A percentile compares a stretch with the other conserved stretches of the same genome.
Evolutionary conservation across 805 yeast species (phyloP).

Genomic region (Jamesozyma spencerorum): DNA sequence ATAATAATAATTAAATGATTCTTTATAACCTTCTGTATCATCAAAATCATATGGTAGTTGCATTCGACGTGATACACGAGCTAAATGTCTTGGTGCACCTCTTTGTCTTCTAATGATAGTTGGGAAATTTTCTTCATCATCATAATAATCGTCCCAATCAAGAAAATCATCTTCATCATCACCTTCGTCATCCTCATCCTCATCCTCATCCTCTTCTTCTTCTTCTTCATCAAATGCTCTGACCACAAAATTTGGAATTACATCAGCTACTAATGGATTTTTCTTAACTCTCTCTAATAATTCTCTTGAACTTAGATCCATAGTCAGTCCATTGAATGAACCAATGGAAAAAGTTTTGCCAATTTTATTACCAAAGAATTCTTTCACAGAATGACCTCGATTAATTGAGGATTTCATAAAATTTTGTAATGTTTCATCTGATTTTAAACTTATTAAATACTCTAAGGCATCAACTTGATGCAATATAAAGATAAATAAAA

Average conservation of each 20-base stretch:
- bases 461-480: constrained; percentile 12
- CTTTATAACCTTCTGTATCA: constrained; percentile 14
- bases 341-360: constrained; percentile 56
- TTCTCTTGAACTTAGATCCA: constrained; percentile 43
- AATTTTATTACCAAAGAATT: constrained; percentile 41
- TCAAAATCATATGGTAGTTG: constrained; percentile 26
- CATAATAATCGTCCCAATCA: constrained; percentile 6
- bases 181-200: constrained; percentile 4
- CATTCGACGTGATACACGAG: constrained; percentile 46
- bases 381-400: constrained; percentile 20
- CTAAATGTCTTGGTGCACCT: constrained; percentile 59
- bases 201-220: constrained; percentile 3
- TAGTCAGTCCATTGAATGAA: constrained; percentile 59
- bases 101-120: constrained; percentile 23
- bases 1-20: constrained; percentile 38
- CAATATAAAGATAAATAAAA: neutral
- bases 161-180: constrained; percentile 6
- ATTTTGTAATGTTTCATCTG: constrained; percentile 39
- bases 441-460: constrained; percentile 46
- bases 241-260: constrained; percentile 58
- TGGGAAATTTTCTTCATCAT: neutral
- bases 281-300: constrained; percentile 38
- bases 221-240: constrained; percentile 42
- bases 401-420: constrained; percentile 39
- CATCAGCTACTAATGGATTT: constrained; percentile 57